Evolutionary conservation across 73 alveolate species (phyloP).

Genomic region (Stentor coeruleus): DNA sequence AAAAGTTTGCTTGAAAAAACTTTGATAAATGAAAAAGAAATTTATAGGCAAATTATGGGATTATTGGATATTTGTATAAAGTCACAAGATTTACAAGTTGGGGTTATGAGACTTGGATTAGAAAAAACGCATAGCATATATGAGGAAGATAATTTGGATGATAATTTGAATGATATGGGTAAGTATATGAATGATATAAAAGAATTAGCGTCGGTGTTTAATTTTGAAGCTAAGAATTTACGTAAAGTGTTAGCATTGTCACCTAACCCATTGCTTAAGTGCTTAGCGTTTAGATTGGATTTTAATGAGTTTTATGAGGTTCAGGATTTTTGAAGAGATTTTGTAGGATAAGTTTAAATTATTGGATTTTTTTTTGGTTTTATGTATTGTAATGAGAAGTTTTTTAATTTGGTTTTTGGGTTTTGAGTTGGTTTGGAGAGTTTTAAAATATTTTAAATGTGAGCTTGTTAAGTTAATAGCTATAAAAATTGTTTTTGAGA

Average conservation of each 20-base stretch:
- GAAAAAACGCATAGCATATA: conserved; percentile 54
- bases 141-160: conserved; percentile 19
- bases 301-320: conserved; percentile 87
- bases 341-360: no score
- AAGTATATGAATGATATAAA: background rate
- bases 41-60: conserved; percentile 58
- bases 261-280: conserved; percentile 47
- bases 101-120: conserved; percentile 58
- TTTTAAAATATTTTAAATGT: no score
- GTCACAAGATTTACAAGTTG: conserved; percentile 67
- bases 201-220: conserved; percentile 29
- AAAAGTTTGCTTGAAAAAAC: conserved; percentile 71
- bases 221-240: conserved; percentile 27
- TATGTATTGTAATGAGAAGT: no score
- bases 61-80: conserved; percentile 72
- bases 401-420: no score
- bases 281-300: conserved; percentile 74
- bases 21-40: conserved; percentile 68
- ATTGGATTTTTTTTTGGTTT: no score
- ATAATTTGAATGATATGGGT: background rate
- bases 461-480: no score
- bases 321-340: no score
- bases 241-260: background rate
- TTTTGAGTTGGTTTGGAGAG: no score
- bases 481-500: no score